These are phyloP conservation scores for sweet orange (Citrus sinensis) DNA, from an alignment of 345 rosid genomes.

Conservation along the genomic window DVS_A1.0 CM039163.1:42339001-42339500, in stretches of 20 bases:
- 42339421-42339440: not conserved
- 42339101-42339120: constrained; percentile 55
- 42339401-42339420: not conserved
- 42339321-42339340: not conserved
- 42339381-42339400: not conserved
- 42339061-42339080: constrained; percentile 63
- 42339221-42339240: constrained; percentile 87
- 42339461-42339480: not conserved
- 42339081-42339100: constrained; percentile 52
- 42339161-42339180: constrained; percentile 36
- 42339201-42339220: constrained; percentile 75
- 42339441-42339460: not conserved
- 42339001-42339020: constrained; percentile 90
- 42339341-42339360: not conserved
- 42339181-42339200: constrained; percentile 71
- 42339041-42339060: constrained; percentile 80
- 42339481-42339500: not conserved
- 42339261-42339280: constrained; percentile 1
- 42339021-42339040: constrained; percentile 77
- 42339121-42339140: constrained; percentile 38
- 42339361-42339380: not conserved
- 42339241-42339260: constrained; percentile 14
- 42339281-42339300: not conserved
- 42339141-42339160: constrained; percentile 32
- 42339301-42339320: not conserved